Percentiles rank a stretch among this genome's conserved stretches.
phyloP scores from a whole-genome alignment of 768 basidiomycete genomes.

The Lentinula lateritia region DNA sequence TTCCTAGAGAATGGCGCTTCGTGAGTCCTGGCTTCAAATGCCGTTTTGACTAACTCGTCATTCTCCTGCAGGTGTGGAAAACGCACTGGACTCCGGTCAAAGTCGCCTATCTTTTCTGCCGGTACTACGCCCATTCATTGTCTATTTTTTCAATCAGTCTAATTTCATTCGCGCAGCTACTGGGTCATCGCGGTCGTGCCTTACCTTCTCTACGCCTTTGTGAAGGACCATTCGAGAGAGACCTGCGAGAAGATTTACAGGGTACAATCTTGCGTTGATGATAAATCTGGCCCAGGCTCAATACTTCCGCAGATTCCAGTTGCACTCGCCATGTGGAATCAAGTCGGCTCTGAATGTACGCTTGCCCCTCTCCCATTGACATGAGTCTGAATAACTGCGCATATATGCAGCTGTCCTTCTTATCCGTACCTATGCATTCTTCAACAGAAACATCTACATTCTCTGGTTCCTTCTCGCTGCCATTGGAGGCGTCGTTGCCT shows the following conservation, averaged over 20 bases:
- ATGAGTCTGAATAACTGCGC: constrained; percentile 10
- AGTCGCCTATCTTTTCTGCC: constrained; percentile 77
- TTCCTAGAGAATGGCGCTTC: constrained; percentile 74
- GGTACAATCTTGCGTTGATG: constrained; percentile 26
- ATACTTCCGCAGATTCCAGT: constrained; percentile 57
- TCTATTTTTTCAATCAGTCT: constrained; percentile 9
- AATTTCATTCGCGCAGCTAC: constrained; percentile 42
- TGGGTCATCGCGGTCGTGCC: constrained; percentile 82
- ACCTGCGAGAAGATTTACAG: constrained; percentile 69
- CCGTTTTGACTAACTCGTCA: constrained; percentile 7
- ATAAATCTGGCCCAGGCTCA: constrained; percentile 1
- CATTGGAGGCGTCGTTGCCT: constrained; percentile 68
- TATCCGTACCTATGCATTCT: constrained; percentile 83
- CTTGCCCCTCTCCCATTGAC: constrained; percentile 11
- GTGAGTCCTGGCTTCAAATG: constrained; percentile 29
- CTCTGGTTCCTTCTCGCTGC: constrained; percentile 60
- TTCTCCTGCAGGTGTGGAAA: constrained; percentile 62
- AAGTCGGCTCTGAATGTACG: constrained; percentile 75
- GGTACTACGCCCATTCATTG: constrained; percentile 37
- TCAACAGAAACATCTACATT: constrained; percentile 70
- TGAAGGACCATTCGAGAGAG: constrained; percentile 57
- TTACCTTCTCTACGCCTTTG: constrained; percentile 73
- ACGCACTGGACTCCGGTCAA: constrained; percentile 84
- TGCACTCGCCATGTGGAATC: constrained; percentile 82
- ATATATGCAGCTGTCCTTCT: constrained; percentile 59